A percentile compares a stretch with the other conserved stretches of the same genome.
Conservation (phyloP, 2,329 filamentous ascomycete genomes). For the Verticillium longisporum region DNA sequence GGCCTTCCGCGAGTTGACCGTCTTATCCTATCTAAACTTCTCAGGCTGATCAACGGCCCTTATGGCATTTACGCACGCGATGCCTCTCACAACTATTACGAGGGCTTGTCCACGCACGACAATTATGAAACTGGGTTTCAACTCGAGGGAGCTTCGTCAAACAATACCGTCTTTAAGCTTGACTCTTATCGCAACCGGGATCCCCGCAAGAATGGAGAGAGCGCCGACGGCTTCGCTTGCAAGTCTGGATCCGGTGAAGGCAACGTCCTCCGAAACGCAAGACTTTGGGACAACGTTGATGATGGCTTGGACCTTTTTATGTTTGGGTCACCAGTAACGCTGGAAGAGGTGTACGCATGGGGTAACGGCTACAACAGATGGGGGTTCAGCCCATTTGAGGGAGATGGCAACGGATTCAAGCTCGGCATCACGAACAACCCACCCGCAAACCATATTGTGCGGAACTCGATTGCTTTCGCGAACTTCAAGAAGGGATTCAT, state of each 20-base stretch:
- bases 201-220: constrained; percentile 41
- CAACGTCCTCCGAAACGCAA: constrained; percentile 33
- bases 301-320: constrained; percentile 36
- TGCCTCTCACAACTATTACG: constrained; percentile 23
- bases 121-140: constrained; percentile 27
- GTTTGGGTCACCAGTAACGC: constrained; percentile 31
- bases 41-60: constrained; percentile 21
- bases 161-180: constrained; percentile 30
- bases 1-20: background rate
- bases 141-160: constrained; percentile 18
- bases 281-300: constrained; percentile 41
- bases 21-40: background rate
- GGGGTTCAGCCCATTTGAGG: constrained; percentile 31
- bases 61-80: constrained; percentile 25
- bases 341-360: constrained; percentile 35
- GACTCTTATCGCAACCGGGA: constrained; percentile 34
- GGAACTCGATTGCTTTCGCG: constrained; percentile 33
- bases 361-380: constrained; percentile 37
- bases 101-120: constrained; percentile 22
- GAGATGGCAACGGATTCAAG: constrained; percentile 41
- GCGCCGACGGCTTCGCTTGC: constrained; percentile 38
- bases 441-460: constrained; percentile 32
- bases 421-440: constrained; percentile 31
- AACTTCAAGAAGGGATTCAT: constrained; percentile 38
- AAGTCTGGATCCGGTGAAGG: constrained; percentile 36